Evolutionary conservation across 1,284 basidiomycete species (phyloP).

Genomic region (Sutorius eximius): DNA sequence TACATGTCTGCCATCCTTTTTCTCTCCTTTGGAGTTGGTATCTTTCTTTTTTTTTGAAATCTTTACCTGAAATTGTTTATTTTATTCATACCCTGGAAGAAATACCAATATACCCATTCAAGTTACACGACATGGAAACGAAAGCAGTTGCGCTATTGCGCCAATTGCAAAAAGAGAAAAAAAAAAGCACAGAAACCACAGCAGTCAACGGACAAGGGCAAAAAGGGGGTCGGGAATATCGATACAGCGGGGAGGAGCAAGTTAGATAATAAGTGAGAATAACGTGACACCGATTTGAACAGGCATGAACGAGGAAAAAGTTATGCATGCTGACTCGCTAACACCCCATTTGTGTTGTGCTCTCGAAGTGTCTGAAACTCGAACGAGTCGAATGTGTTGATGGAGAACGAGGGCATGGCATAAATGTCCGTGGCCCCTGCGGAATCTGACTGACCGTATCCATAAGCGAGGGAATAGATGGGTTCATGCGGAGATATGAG

Average conservation of each 20-base stretch:
- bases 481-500: slow-evolving; percentile 22
- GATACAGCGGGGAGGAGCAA: slow-evolving; percentile 27
- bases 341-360: slow-evolving; percentile 19
- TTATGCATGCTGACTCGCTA: slow-evolving; percentile 26
- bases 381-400: slow-evolving; percentile 31
- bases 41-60: background rate
- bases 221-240: slow-evolving; percentile 11
- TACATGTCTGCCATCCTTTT: background rate
- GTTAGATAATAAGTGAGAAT: slow-evolving; percentile 28
- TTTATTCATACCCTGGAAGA: slow-evolving; percentile 25
- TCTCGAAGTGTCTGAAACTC: slow-evolving; percentile 36
- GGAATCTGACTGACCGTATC: slow-evolving; percentile 23
- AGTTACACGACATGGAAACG: slow-evolving; percentile 12
- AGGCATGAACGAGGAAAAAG: background rate
- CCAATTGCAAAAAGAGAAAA: slow-evolving; percentile 4
- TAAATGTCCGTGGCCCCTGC: slow-evolving; percentile 22
- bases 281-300: background rate
- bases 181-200: slow-evolving; percentile 9
- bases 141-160: slow-evolving; percentile 11
- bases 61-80: slow-evolving; percentile 3
- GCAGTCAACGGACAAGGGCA: background rate
- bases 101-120: slow-evolving; percentile 25
- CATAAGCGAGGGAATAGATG: slow-evolving; percentile 20
- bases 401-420: slow-evolving; percentile 15
- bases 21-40: background rate